Evolutionary conservation across 2,329 filamentous ascomycete species (phyloP).

Genomic region (Trichoderma sp.): DNA sequence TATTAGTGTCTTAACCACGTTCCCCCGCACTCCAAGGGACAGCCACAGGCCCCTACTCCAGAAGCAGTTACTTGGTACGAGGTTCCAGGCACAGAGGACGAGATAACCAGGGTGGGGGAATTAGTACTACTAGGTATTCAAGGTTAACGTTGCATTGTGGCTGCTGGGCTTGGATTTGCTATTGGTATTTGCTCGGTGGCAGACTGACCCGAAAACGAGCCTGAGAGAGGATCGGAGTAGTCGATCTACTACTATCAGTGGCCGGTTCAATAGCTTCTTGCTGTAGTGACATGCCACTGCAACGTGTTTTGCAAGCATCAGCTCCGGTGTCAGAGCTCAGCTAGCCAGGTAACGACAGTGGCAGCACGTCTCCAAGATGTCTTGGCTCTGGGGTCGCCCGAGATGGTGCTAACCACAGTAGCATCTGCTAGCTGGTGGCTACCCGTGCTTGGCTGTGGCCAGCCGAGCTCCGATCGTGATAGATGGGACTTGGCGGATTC

Average conservation of each 20-base stretch:
- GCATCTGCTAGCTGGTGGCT: neutral
- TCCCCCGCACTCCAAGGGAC: neutral
- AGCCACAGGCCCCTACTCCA: neutral
- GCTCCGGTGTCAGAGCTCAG: neutral
- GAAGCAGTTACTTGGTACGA: neutral
- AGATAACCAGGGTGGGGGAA: neutral
- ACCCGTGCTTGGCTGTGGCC: neutral
- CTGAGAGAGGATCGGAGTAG: neutral
- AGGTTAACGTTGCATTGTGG: constrained; percentile 10
- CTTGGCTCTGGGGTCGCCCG: neutral
- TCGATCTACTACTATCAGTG: neutral
- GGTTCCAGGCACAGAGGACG: neutral
- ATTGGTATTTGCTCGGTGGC: neutral
- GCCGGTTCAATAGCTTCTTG: neutral
- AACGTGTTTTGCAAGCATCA: neutral
- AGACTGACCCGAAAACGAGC: neutral
- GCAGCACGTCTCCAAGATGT: neutral
- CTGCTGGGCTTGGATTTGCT: neutral
- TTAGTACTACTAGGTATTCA: no score
- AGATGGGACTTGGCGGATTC: neutral
- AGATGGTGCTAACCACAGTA: neutral
- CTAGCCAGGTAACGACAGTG: neutral
- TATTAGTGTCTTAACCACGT: neutral
- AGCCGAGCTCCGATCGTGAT: constrained; percentile 6
- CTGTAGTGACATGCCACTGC: neutral